These are phyloP conservation scores for Juncus effusus DNA, from an alignment of 176 grass and related monocot genomes.

Conservation along the genomic window DNA sequence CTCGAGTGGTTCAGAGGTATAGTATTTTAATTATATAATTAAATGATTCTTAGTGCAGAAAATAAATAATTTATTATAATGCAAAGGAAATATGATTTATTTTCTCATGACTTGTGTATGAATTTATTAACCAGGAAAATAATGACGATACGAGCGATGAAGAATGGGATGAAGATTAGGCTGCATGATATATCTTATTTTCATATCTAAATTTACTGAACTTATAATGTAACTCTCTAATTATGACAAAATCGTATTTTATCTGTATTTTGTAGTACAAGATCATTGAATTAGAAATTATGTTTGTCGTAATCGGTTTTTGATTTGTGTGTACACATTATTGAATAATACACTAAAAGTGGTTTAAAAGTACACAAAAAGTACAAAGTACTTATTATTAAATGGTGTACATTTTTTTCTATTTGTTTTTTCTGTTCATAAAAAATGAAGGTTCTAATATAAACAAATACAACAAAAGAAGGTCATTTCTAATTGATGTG, in stretches of 20 bases:
- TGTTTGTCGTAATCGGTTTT: too few species aligned
- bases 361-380: too few species aligned
- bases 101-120: neutral
- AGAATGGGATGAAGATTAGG: slow-evolving; percentile 67
- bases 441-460: too few species aligned
- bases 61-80: slow-evolving; percentile 1
- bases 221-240: neutral
- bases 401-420: too few species aligned
- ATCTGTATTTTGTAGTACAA: neutral
- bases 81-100: neutral
- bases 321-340: too few species aligned
- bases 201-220: slow-evolving; percentile 9
- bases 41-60: neutral
- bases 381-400: too few species aligned
- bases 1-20: slow-evolving; percentile 46
- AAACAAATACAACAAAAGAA: too few species aligned
- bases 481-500: too few species aligned
- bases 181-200: slow-evolving; percentile 20
- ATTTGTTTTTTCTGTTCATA: too few species aligned
- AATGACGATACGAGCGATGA: slow-evolving; percentile 49
- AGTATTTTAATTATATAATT: neutral
- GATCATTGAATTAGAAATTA: slow-evolving; percentile 3
- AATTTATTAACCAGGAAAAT: slow-evolving; percentile 16
- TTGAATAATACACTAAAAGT: too few species aligned
- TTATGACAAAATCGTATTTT: neutral